Base-by-base conservation (phyloP, 345 rosid species). In the Populus simonii region DNA sequence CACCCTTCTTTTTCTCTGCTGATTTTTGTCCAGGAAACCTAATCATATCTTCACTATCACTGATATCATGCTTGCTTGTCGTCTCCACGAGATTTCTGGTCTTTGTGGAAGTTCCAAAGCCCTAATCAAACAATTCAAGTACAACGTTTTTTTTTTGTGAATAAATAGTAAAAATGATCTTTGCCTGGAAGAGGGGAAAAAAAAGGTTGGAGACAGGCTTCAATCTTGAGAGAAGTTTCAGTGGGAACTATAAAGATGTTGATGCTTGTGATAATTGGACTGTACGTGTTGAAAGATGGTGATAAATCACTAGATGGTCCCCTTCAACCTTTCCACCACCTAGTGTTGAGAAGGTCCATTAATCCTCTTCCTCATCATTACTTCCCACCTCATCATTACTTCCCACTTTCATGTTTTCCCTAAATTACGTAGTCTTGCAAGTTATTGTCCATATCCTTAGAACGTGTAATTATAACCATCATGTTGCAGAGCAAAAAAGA, bases 361-460 rank as follows among this genome's bases (percentile, higher is more conserved):
- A 66, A 75, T 77, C 85, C 78, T 69, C 70, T 68, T 73, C 10
- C 67, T 66, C 70, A 72, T 80, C 82, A 79, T 81, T 69, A 31
- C 70, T 39, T 76, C 73, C 72, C 68, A 13, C 39, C 67, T 66
- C 70, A 72, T 80, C 82, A 79, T 81, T 69, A 31, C 70, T 39
- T 76, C 73, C 72, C 68, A 13, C 39, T 23, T 36, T 66, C 62
- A 29, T 68, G 49, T 31, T 71, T 57, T 62, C 75, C 73, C 70
- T 49, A 47, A 80, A 53, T 45, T 22, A 41, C 36, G 41, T 27
- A 23, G 11, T 27, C 13, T 68, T 69, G 73, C 23, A 22, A 31
- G 15, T 65, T 71, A 77, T 68, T 68, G 80, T n/a, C 75, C 74
- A 68, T 29, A 45, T 49, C 25, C 29, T 76, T 8, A 13, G 55